These are phyloP conservation scores for Byssoonygena ceratinophila DNA, from an alignment of 2,329 filamentous ascomycete species.

Conservation along the genomic window DNA sequence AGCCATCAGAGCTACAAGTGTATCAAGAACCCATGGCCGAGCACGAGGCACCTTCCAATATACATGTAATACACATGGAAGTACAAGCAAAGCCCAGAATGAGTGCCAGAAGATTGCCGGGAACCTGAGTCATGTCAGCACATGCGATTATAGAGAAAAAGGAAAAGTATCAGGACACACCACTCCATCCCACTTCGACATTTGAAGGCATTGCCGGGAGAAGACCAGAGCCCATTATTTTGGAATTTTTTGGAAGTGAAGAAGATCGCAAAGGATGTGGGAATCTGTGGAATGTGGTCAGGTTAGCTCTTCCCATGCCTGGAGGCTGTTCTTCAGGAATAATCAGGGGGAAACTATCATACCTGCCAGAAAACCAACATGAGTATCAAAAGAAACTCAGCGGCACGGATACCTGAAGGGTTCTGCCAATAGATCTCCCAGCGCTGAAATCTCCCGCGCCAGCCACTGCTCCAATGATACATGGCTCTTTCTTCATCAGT, in stretches of 20 bases:
- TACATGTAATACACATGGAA: conserved; percentile 49
- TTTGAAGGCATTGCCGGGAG: conserved; percentile 33
- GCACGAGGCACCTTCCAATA: conserved; percentile 50
- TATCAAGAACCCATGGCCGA: conserved; percentile 52
- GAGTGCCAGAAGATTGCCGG: conserved; percentile 56
- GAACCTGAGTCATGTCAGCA: conserved; percentile 37
- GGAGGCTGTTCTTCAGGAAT: not conserved
- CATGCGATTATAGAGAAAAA: not conserved
- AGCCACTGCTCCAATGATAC: not conserved
- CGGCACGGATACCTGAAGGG: not conserved
- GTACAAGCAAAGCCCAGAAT: conserved; percentile 52
- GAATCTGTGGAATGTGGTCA: conserved; percentile 33
- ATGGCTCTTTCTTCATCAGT: not conserved
- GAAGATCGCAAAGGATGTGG: conserved; percentile 47
- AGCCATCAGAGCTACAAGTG: conserved; percentile 37
- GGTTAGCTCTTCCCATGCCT: not conserved
- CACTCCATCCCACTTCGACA: conserved; percentile 51
- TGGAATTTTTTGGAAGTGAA: conserved; percentile 54
- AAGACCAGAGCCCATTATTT: conserved; percentile 44
- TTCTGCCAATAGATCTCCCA: not conserved
- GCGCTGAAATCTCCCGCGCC: not conserved
- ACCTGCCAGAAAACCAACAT: not conserved
- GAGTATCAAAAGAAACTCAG: not conserved
- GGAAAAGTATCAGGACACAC: conserved; percentile 27
- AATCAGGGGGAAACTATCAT: conserved; percentile 20